Conservation (phyloP, 2,329 filamentous ascomycete genomes). For the Pseudogymnoascus sp. region DNA sequence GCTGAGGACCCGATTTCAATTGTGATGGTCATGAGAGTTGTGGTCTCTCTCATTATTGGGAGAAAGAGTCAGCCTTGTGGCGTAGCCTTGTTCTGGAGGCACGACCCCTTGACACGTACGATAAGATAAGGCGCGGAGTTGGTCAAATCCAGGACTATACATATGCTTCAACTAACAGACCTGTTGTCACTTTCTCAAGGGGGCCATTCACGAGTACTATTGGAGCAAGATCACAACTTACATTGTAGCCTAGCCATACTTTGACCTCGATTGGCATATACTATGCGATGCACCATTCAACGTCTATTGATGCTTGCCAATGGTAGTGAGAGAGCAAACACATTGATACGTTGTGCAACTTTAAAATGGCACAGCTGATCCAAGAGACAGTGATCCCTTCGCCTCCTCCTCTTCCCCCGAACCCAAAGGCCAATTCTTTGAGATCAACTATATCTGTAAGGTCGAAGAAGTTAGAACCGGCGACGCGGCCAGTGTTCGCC, state of each 20-base stretch:
- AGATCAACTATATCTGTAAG: neutral
- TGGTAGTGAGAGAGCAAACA: neutral
- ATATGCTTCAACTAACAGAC: neutral
- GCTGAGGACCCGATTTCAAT: neutral
- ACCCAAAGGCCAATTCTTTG: neutral
- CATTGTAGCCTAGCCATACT: neutral
- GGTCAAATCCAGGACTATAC: neutral
- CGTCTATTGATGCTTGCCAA: neutral
- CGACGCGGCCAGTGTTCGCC: neutral
- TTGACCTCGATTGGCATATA: neutral
- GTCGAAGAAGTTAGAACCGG: neutral
- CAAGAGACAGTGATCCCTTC: neutral
- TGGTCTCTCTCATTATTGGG: neutral
- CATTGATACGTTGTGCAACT: neutral
- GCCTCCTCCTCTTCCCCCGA: neutral
- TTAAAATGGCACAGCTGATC: neutral
- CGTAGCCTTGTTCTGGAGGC: neutral
- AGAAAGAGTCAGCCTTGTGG: constrained; percentile 2
- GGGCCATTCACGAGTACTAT: neutral
- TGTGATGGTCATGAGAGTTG: constrained; percentile 5
- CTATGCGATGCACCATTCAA: neutral
- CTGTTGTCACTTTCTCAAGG: neutral
- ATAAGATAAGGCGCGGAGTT: constrained; percentile 5
- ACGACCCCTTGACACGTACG: neutral
- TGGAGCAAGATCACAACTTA: neutral